Percentiles rank a stretch among this genome's conserved stretches.
Conservation (phyloP, 2,329 filamentous ascomycete species). For the Alternaria hordeiaustralica region DNA sequence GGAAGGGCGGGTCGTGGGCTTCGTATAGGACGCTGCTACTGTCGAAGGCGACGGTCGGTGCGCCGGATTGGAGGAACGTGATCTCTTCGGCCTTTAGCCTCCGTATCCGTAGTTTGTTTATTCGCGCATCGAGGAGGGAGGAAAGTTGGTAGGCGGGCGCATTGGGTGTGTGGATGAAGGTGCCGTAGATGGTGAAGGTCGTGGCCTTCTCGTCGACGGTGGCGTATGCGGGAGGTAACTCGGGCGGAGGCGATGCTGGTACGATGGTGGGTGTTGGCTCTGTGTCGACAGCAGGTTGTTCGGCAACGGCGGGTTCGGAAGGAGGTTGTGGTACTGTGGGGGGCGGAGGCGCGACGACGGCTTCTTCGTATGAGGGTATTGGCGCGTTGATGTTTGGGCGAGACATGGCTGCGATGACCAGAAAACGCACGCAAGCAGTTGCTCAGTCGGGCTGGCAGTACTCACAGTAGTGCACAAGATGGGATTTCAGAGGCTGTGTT, state of each 20-base stretch:
- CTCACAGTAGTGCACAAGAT: neutral
- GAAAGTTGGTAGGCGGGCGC: conserved; percentile 38
- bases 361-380: conserved; percentile 29
- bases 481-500: neutral
- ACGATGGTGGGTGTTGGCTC: neutral
- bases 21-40: conserved; percentile 27
- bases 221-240: conserved; percentile 31
- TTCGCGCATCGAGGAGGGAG: conserved; percentile 28
- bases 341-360: conserved; percentile 6
- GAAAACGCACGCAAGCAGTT: neutral
- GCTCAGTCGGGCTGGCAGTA: neutral
- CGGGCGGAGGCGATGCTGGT: neutral
- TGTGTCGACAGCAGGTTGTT: neutral
- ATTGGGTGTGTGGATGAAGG: conserved; percentile 33
- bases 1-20: conserved; percentile 31
- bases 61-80: conserved; percentile 16
- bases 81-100: conserved; percentile 28
- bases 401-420: conserved; percentile 2
- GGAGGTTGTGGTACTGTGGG: neutral
- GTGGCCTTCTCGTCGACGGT: conserved; percentile 30
- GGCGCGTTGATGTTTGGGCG: conserved; percentile 2
- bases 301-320: neutral
- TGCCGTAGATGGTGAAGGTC: conserved; percentile 31
- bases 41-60: conserved; percentile 29
- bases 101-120: conserved; percentile 28